These are phyloP conservation scores for Ceratobasidium sp. DNA, from an alignment of 1,284 basidiomycete species.

Conservation along the genomic window DNA sequence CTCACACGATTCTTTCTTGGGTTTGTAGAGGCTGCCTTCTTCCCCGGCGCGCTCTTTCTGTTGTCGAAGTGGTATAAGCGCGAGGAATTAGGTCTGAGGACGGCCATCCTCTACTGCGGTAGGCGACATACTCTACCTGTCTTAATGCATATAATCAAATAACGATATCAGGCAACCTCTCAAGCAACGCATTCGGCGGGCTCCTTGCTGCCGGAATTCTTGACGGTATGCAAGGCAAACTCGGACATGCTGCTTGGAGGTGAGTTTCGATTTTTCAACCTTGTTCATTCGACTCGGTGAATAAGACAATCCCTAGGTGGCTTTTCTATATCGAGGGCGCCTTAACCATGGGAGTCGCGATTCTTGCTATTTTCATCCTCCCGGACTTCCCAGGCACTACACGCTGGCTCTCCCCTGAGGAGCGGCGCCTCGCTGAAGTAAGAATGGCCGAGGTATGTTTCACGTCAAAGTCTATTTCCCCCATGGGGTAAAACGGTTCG, in stretches of 20 bases:
- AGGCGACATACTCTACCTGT: conserved; percentile 56
- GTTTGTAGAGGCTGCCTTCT: conserved; percentile 77
- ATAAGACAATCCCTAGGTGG: conserved; percentile 64
- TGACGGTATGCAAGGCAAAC: conserved; percentile 74
- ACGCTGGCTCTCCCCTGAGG: conserved; percentile 71
- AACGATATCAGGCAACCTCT: conserved; percentile 69
- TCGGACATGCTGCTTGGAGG: conserved; percentile 80
- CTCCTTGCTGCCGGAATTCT: conserved; percentile 81
- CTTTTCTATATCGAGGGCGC: conserved; percentile 82
- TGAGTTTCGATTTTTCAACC: conserved; percentile 58
- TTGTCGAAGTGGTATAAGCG: conserved; percentile 81
- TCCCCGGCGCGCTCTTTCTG: conserved; percentile 73
- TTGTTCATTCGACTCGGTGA: conserved; percentile 49
- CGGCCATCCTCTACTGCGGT: conserved; percentile 61
- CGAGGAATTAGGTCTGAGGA: conserved; percentile 76
- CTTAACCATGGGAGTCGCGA: conserved; percentile 73
- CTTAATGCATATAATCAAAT: not conserved
- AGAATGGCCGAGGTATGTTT: conserved; percentile 79
- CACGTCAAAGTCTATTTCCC: not conserved
- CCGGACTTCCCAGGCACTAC: conserved; percentile 79
- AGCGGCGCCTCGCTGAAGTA: conserved; percentile 73
- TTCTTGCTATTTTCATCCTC: conserved; percentile 73
- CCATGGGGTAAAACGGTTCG: conserved; percentile 51
- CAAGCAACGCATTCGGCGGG: conserved; percentile 86
- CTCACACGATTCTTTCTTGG: conserved; percentile 81